phyloP scores from a whole-genome alignment of 495 filamentous ascomycete genomes.

The Aspergillus sclerotiicarbonarius region DNA sequence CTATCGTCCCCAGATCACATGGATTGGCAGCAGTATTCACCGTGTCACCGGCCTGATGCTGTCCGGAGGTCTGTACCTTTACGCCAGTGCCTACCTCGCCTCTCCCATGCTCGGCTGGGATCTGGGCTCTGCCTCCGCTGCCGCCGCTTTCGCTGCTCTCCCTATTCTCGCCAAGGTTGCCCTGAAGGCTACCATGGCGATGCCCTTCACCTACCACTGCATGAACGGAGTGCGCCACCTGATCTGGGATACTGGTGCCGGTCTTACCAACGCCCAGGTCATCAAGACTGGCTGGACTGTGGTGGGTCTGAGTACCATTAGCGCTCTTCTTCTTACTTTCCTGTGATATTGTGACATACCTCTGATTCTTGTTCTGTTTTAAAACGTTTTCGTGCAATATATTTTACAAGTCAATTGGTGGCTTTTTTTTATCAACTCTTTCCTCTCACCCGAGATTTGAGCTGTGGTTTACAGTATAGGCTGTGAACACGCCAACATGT shows the following conservation, averaged over 20 bases:
- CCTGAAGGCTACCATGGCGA: constrained; percentile 70
- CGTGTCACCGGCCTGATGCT: constrained; percentile 77
- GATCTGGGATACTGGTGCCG: constrained; percentile 72
- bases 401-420: constrained; percentile 22
- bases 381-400: constrained; percentile 28
- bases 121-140: constrained; percentile 75
- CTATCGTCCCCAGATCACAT: constrained; percentile 88
- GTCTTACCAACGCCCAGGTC: constrained; percentile 68
- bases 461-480: background rate
- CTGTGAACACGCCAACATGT: background rate
- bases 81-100: constrained; percentile 77
- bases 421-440: constrained; percentile 9
- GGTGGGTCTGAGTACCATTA: constrained; percentile 63
- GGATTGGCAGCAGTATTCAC: constrained; percentile 69
- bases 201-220: constrained; percentile 85
- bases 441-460: background rate
- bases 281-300: constrained; percentile 72
- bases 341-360: constrained; percentile 47
- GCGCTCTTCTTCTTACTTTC: constrained; percentile 61
- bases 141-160: constrained; percentile 71
- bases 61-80: constrained; percentile 77
- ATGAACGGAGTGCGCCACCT: constrained; percentile 91
- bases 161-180: constrained; percentile 65
- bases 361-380: constrained; percentile 23
- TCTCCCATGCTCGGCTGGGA: constrained; percentile 81